Evolutionary conservation across 1,139 yeast genomes (phyloP), one percentile per base, ranked within the genome.

Genomic region (Ogataea hybrid): DNA sequence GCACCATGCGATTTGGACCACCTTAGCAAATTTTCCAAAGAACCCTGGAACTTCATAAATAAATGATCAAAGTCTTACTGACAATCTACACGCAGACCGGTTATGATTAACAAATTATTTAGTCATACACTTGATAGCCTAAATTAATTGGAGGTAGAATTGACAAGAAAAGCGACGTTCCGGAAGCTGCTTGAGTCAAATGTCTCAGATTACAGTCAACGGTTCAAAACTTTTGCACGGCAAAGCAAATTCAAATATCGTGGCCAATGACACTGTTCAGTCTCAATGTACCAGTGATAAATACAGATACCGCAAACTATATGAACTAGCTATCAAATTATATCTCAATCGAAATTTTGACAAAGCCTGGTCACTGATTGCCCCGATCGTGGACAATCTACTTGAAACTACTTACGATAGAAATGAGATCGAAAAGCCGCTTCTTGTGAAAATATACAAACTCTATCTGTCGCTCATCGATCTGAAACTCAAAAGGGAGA

Each of bases 1-100:
- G 81, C 70, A 4, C 84, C 85, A 43, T 77, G 64, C 0, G 52
- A 47, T 8, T 32, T 52, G 1, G 81, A 78, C 88, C 89, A 82
- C 1, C 61, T 41, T 2, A 78, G 37, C 11, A 77, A 11, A 3
- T 17, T 16, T 8, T 39, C 21, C 8, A 39, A 18, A 18, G 7
- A 6, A 7, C 8, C 7, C 8, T 18, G 7, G 21, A 7, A 6
- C 21, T 6, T 18, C 21, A 7, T 18, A 18, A 17, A 17, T 17
- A 17, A 17, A 17, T 17, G 15, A 14, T 14, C 15, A 6, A 17
- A 5, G 5, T 17, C 18, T 18, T 8, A 18, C 7, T 18, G 21
- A 18, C 8, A 18, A 6, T 18, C 8, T 18, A 7, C 21, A 6
- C 21, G 6, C 21, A 6, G 8, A 7, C 8, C 21, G 21, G 3